Percentiles rank a stretch among this genome's conserved stretches.
These are phyloP conservation scores for Talaromyces liani DNA, from an alignment of 495 filamentous ascomycete genomes.

Conservation along the genomic window DNA sequence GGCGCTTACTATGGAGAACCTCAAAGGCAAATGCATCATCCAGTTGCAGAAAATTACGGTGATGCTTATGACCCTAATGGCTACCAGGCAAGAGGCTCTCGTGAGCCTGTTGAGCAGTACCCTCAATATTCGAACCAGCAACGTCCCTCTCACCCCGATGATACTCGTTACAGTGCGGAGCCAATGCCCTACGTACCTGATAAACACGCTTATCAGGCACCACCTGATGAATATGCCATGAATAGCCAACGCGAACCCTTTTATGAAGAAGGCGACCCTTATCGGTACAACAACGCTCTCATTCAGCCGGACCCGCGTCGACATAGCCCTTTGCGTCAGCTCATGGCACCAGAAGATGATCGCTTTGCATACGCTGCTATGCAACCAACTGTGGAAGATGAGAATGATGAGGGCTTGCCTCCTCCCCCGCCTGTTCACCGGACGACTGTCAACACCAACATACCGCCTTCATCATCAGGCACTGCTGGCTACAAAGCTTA, in stretches of 20 bases:
- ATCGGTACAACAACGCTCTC: constrained; percentile 15
- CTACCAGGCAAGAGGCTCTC: neutral
- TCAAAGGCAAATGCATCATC: neutral
- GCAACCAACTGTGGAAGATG: constrained; percentile 66
- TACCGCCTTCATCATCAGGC: constrained; percentile 21
- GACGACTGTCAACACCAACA: constrained; percentile 24
- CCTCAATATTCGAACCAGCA: neutral
- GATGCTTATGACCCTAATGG: neutral
- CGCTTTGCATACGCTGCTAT: constrained; percentile 44
- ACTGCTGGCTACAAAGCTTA: constrained; percentile 29
- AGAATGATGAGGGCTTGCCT: constrained; percentile 46
- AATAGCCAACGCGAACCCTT: neutral
- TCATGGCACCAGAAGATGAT: constrained; percentile 18
- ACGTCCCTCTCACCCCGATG: neutral
- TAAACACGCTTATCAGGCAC: neutral
- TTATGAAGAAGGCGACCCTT: constrained; percentile 5
- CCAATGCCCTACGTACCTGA: constrained; percentile 17
- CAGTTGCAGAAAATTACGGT: neutral
- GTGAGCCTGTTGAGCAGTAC: neutral
- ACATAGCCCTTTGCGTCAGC: constrained; percentile 15
- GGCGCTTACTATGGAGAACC: neutral
- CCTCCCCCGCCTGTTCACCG: constrained; percentile 44
- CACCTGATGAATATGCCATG: neutral
- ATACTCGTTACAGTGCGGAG: constrained; percentile 13
- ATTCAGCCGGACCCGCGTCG: constrained; percentile 18